phyloP scores from a whole-genome alignment of 1,284 basidiomycete genomes.

The Cutaneotrichosporon curvatum region DNA sequence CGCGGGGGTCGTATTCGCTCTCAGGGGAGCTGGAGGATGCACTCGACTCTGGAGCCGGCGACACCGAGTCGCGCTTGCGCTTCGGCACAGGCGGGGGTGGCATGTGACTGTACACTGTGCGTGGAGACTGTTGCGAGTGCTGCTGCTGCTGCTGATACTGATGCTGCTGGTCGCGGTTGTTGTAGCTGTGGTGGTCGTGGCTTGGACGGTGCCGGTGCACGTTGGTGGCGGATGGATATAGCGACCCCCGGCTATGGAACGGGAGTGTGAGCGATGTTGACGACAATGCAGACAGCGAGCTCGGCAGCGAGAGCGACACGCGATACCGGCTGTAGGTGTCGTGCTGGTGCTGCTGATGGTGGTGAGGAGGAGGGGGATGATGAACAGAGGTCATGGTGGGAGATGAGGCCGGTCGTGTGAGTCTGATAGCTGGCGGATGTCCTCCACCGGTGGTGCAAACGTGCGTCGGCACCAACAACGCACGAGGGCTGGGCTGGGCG shows the following conservation, averaged over 20 bases:
- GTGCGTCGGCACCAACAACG: not conserved
- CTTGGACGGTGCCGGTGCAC: not conserved
- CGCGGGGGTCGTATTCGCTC: slow-evolving; percentile 24
- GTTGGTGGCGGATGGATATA: not conserved
- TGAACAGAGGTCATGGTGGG: slow-evolving; percentile 3
- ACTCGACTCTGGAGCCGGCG: slow-evolving; percentile 9
- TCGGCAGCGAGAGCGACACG: not conserved
- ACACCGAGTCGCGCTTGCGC: slow-evolving; percentile 14
- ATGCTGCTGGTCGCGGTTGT: not conserved
- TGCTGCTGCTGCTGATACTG: too few relatives aligned
- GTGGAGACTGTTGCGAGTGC: not conserved
- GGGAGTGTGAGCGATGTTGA: not conserved
- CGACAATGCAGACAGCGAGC: not conserved
- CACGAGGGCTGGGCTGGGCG: not conserved
- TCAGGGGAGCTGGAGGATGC: slow-evolving; percentile 15
- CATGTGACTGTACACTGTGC: slow-evolving; percentile 2
- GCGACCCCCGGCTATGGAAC: not conserved
- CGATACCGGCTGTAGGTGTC: slow-evolving; percentile 2
- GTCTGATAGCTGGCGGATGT: not conserved
- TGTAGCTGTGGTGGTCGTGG: not conserved
- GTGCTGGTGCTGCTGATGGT: not conserved
- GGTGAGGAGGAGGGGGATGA: not conserved
- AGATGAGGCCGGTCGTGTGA: slow-evolving; percentile 1
- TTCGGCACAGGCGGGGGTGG: slow-evolving; percentile 24
- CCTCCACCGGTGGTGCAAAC: not conserved